Base-by-base conservation (phyloP, 257 asterid species). In the Cynanchum wilfordii region DNA sequence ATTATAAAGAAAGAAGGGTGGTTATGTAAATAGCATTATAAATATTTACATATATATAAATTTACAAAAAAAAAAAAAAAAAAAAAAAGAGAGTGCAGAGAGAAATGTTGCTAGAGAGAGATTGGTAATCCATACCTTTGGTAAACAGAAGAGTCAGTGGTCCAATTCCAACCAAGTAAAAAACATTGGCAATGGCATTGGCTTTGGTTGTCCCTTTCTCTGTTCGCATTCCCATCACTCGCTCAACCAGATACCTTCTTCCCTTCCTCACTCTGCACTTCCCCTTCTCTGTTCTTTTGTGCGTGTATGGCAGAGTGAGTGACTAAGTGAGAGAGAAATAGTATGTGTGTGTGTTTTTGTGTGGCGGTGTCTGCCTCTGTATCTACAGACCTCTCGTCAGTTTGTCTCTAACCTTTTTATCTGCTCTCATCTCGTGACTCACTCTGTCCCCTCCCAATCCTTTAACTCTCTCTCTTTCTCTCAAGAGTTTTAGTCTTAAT, bases 401-500 rank as follows among this genome's bases (percentile, higher is more conserved):
- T 72, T 71, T 65, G 77, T 75, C 71, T 33, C 79, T 67, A 75
- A 74, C 81, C 85, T 72, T 79, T 83, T 72, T 79, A 75, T 82
- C 83, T 74, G 58, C 79, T 68, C 77, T 55, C 79, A 20, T 68
- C 93, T 84, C 93, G 96, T 89, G 94, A 88, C 94, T 82, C 82
- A 56, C 73, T 73, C 66, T 66, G 66, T 81, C 65, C 77, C 65
- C 77, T 27, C 25, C 7, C 20, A 50, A 50, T 50, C 20, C 50
- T n/a, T n/a, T 44, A 8, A 10, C 52, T 27, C 63, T 33, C 62
- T 20, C 40, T 22, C 76, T 62, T 59, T 66, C 78, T 33, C 74
- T 56, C n/a, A 0, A 0, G 11, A 7, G 11, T 42, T 42, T 42
- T 42, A 42, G 11, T 42, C 47, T 42, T 42, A 42, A 42, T 42